phyloP scores from a whole-genome alignment of 371 early-diverging fungal genomes.

The Blakeslea trispora region DNA sequence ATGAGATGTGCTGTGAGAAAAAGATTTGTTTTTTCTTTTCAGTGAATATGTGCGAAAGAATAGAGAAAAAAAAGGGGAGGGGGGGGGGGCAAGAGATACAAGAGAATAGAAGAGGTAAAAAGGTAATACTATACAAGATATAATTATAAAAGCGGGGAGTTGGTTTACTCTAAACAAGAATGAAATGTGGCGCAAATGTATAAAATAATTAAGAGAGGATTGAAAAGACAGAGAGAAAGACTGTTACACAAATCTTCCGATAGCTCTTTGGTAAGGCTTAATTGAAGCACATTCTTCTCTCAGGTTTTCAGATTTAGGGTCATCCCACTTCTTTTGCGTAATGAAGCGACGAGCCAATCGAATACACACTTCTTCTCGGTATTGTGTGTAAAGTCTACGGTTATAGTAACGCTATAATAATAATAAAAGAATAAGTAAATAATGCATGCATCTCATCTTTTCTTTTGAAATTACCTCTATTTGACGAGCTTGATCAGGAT shows the following conservation, averaged over 20 bases:
- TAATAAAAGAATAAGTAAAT: slow-evolving; percentile 10
- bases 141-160: not conserved
- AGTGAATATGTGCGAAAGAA: too few relatives aligned
- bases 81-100: too few relatives aligned
- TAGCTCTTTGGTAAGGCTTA: slow-evolving; percentile 32
- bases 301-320: slow-evolving; percentile 49
- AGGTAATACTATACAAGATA: slow-evolving; percentile 1
- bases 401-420: slow-evolving; percentile 64
- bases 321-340: slow-evolving; percentile 48
- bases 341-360: slow-evolving; percentile 58
- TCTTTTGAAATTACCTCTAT: slow-evolving; percentile 44
- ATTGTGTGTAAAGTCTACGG: slow-evolving; percentile 54
- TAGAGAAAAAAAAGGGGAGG: too few relatives aligned
- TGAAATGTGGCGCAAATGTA: not conserved
- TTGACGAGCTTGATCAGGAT: slow-evolving; percentile 55
- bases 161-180: too few relatives aligned
- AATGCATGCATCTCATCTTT: not conserved
- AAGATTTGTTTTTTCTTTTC: too few relatives aligned
- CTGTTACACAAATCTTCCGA: slow-evolving; percentile 26
- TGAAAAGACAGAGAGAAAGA: not conserved
- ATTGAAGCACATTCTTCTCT: slow-evolving; percentile 43
- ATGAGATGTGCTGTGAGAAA: too few relatives aligned
- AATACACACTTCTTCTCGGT: slow-evolving; percentile 62
- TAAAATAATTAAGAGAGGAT: slow-evolving; percentile 1
- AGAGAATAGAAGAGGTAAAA: too few relatives aligned